phyloP scores from a whole-genome alignment of 176 grass and related monocot genomes.

The Carex littledalei region DNA sequence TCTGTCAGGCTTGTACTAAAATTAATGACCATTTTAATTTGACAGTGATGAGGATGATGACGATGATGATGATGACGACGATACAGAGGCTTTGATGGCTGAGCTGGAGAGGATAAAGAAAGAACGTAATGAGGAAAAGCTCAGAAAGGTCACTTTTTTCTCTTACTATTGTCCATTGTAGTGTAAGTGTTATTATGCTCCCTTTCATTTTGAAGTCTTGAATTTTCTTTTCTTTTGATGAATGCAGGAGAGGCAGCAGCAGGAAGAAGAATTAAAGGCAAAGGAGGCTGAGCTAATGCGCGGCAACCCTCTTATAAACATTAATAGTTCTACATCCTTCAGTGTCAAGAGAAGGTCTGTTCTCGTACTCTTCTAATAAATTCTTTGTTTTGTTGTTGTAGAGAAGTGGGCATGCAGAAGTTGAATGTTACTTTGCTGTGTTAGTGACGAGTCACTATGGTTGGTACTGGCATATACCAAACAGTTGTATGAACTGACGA shows the following conservation, averaged over 20 bases:
- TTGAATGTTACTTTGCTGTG: neutral
- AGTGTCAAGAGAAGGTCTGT: conserved; percentile 85
- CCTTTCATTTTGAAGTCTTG: neutral
- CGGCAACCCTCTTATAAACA: conserved; percentile 81
- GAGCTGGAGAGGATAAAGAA: conserved; percentile 96
- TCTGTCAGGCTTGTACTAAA: neutral
- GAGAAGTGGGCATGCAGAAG: neutral
- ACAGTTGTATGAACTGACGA: neutral
- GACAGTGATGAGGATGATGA: conserved; percentile 57
- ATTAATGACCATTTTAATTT: conserved; percentile 9
- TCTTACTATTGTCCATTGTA: neutral
- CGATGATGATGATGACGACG: conserved; percentile 47
- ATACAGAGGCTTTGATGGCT: conserved; percentile 85
- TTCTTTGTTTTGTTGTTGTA: neutral
- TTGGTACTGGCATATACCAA: neutral
- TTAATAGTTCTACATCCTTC: conserved; percentile 71
- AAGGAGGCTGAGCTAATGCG: conserved; percentile 91
- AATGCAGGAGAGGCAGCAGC: conserved; percentile 55
- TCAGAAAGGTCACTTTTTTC: conserved; percentile 52
- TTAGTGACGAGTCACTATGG: neutral
- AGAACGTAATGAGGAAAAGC: conserved; percentile 81
- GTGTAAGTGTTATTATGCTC: neutral
- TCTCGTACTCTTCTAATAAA: neutral
- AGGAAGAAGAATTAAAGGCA: conserved; percentile 81
- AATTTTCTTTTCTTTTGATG: neutral